Evolutionary conservation across 2,329 filamentous ascomycete genomes (phyloP).

Genomic region (Cercospora canescens): DNA sequence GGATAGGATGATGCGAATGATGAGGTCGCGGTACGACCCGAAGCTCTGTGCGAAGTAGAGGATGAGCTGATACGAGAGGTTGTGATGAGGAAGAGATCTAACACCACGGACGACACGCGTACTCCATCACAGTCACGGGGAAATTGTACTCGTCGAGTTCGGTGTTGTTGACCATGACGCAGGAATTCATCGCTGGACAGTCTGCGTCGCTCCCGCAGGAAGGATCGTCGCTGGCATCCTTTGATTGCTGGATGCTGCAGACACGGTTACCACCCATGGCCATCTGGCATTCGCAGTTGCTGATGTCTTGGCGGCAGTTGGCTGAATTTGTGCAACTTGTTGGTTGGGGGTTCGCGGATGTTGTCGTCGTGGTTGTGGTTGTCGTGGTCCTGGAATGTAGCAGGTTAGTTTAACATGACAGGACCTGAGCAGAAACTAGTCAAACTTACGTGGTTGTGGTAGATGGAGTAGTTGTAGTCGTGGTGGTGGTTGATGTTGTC

Average conservation of each 20-base stretch:
- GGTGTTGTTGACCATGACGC: neutral
- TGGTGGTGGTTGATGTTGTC: no score
- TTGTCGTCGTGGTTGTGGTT: neutral
- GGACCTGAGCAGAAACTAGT: neutral
- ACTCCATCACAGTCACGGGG: neutral
- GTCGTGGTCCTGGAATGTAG: neutral
- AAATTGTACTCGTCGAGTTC: neutral
- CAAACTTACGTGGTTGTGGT: neutral
- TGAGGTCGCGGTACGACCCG: neutral
- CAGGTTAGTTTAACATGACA: neutral
- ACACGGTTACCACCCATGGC: neutral
- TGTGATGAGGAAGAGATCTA: neutral
- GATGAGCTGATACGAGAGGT: neutral
- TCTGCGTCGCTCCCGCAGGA: neutral
- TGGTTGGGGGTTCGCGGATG: neutral
- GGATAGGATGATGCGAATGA: neutral
- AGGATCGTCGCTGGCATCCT: neutral
- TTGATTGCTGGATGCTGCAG: neutral
- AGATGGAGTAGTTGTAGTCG: neutral
- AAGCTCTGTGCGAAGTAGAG: neutral
- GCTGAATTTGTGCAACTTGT: neutral
- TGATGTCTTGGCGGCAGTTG: neutral
- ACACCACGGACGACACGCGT: neutral
- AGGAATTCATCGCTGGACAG: neutral
- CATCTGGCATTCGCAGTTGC: constrained; percentile 3